Evolutionary conservation across 768 basidiomycete genomes (phyloP), one percentile per base, ranked within the genome.

Genomic region (Russula olivacea): DNA sequence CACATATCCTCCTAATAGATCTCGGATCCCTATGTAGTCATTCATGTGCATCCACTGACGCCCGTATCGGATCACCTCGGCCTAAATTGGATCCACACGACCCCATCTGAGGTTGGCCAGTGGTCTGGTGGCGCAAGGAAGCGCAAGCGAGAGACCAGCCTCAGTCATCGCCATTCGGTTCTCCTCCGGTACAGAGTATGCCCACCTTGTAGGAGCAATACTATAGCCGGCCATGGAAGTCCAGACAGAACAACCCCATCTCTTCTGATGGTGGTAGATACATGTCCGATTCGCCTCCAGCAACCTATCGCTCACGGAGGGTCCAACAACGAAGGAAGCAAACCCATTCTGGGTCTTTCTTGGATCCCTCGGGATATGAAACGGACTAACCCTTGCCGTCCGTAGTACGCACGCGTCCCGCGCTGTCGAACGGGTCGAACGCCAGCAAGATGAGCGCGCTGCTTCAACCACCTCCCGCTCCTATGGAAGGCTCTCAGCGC

Each of bases 131-230:
- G 23, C 32, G 21, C 32, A 5, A 60, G 54, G 49, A 64, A 64
- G 34, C 63, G 63, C 48, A 64, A 60, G 40, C 58, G 63, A 30
- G 58, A 38, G 25, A 36, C 54, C 19, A 60, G 58, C 11, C 48
- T 38, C 8, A 30, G 21, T 43, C 53, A 12, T 5, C 47, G 19
- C 30, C 19, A 30, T 49, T 23, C 30, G 32, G n/a, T n/a, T 36
- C 63, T 55, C 38, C 45, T 17, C 9, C 25, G 19, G 12, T 23
- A 43, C 62, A 40, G 52, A 32, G 45, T n/a, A n/a, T 28, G 9
- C 4, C 61, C 28, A 28, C 34, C 25, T 50, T 41, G 25, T 40
- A 43, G 12, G 58, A 50, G 17, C 40, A 38, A 38, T 15, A 43
- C 45, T 19, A 49, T 25, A 1, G 32, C 25, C 63, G 53, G 23